Evolutionary conservation across 1,139 yeast species (phyloP).

Genomic region (Taphrina deformans): DNA sequence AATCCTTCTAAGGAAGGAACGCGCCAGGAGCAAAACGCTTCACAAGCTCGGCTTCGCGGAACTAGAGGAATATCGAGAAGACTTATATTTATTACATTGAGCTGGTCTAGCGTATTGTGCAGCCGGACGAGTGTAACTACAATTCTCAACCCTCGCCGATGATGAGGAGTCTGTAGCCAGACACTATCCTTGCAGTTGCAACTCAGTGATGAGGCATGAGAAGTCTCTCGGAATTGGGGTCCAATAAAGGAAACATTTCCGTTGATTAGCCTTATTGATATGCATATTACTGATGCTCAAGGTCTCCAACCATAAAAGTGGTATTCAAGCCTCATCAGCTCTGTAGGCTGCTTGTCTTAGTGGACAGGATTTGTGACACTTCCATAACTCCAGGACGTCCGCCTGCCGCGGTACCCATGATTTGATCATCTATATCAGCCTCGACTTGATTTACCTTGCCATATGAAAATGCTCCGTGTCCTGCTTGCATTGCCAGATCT

Average conservation of each 20-base stretch:
- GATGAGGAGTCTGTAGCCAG: too few relatives aligned
- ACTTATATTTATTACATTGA: constrained; percentile 28
- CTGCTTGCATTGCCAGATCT: background rate
- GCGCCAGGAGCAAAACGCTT: constrained; percentile 53
- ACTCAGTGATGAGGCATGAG: too few relatives aligned
- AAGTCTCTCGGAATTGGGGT: too few relatives aligned
- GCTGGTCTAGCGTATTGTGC: too few relatives aligned
- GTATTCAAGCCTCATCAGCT: too few relatives aligned
- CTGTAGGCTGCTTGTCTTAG: background rate
- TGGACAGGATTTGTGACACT: background rate
- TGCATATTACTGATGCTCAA: too few relatives aligned
- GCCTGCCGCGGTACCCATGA: constrained; percentile 34
- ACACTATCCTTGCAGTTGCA: too few relatives aligned
- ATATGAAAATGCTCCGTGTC: constrained; percentile 3
- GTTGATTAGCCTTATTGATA: too few relatives aligned
- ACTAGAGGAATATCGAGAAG: constrained; percentile 28
- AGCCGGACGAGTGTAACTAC: too few relatives aligned
- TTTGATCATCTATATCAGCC: constrained; percentile 20
- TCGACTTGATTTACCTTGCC: constrained; percentile 15
- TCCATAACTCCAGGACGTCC: constrained; percentile 29
- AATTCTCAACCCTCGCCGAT: too few relatives aligned
- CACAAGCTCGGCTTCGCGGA: constrained; percentile 41
- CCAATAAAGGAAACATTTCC: background rate
- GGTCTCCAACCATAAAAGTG: too few relatives aligned
- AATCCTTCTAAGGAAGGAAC: constrained; percentile 50